Evolutionary conservation across 2,329 filamentous ascomycete species (phyloP).

Genomic region (Uncinocarpus reesii): DNA sequence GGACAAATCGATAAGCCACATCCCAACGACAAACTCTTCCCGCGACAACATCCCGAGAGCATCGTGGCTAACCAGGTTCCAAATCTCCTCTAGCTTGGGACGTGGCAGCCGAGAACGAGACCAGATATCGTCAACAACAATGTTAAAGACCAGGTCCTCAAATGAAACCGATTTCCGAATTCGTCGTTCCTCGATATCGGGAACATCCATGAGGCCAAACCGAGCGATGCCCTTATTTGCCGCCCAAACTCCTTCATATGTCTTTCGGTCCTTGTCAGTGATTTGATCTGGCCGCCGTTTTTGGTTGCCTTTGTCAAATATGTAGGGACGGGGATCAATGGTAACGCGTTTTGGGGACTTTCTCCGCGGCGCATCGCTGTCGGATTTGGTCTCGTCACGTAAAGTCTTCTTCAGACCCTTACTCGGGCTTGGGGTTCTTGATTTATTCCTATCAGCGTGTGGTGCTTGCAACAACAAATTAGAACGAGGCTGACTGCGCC

Average conservation of each 20-base stretch:
- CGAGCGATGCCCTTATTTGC: constrained; percentile 36
- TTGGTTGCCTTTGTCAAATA: constrained; percentile 40
- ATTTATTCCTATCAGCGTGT: constrained; percentile 24
- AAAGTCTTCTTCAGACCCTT: constrained; percentile 36
- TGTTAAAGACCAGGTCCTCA: constrained; percentile 35
- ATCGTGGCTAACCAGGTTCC: constrained; percentile 37
- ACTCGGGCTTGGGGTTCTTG: constrained; percentile 29
- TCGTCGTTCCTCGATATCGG: constrained; percentile 7
- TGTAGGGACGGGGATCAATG: constrained; percentile 38
- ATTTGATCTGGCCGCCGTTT: constrained; percentile 38
- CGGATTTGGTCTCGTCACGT: constrained; percentile 29
- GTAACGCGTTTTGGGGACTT: constrained; percentile 25
- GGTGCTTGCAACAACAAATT: constrained; percentile 29
- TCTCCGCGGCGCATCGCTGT: constrained; percentile 23
- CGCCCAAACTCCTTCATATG: constrained; percentile 44
- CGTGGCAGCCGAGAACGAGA: constrained; percentile 36
- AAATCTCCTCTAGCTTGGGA: constrained; percentile 35
- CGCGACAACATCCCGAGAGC: constrained; percentile 30
- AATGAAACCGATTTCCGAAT: constrained; percentile 20
- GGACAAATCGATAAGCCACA: constrained; percentile 43
- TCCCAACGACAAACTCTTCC: constrained; percentile 42
- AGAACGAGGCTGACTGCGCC: constrained; percentile 29
- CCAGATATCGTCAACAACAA: constrained; percentile 43
- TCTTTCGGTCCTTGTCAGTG: constrained; percentile 37
- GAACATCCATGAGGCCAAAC: constrained; percentile 13